Conservation (phyloP, 2,329 filamentous ascomycete species). For the Exophiala sp. region DNA sequence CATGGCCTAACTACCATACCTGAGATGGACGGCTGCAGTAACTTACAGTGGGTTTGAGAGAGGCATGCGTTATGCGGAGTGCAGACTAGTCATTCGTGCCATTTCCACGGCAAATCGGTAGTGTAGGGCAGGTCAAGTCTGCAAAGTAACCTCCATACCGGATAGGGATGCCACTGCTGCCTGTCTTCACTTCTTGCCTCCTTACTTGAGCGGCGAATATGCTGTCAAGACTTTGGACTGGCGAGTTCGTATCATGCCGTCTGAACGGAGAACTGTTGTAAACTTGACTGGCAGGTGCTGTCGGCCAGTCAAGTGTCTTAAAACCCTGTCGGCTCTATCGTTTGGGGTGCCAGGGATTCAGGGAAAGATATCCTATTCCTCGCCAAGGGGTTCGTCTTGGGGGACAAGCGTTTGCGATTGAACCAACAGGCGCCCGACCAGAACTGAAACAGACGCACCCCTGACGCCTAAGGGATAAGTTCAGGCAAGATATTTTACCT, state of each 20-base stretch:
- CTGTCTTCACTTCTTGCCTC: slow-evolving; percentile 1
- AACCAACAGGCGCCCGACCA: too few relatives aligned
- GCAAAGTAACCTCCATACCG: background rate
- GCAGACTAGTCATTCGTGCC: slow-evolving; percentile 1
- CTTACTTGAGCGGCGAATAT: background rate
- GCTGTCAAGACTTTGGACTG: background rate
- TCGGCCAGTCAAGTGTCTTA: background rate
- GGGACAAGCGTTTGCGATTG: too few relatives aligned
- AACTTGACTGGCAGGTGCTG: background rate
- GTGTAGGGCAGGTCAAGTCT: background rate
- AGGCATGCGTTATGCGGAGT: too few relatives aligned
- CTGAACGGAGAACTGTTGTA: background rate
- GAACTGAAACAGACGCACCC: too few relatives aligned
- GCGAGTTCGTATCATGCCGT: slow-evolving; percentile 4
- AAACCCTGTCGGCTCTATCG: background rate
- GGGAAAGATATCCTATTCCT: too few relatives aligned
- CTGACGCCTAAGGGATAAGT: too few relatives aligned
- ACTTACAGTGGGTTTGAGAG: too few relatives aligned
- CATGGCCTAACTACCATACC: too few relatives aligned
- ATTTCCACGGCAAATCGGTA: background rate
- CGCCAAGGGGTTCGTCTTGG: too few relatives aligned
- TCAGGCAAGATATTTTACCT: too few relatives aligned
- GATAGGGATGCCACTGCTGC: background rate
- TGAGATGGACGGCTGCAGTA: too few relatives aligned
- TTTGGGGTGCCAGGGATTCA: background rate